A percentile compares a stretch with the other conserved stretches of the same genome.
These are phyloP conservation scores for Neurospora sp. DNA, from an alignment of 495 filamentous ascomycete species.

Conservation along the genomic window DNA sequence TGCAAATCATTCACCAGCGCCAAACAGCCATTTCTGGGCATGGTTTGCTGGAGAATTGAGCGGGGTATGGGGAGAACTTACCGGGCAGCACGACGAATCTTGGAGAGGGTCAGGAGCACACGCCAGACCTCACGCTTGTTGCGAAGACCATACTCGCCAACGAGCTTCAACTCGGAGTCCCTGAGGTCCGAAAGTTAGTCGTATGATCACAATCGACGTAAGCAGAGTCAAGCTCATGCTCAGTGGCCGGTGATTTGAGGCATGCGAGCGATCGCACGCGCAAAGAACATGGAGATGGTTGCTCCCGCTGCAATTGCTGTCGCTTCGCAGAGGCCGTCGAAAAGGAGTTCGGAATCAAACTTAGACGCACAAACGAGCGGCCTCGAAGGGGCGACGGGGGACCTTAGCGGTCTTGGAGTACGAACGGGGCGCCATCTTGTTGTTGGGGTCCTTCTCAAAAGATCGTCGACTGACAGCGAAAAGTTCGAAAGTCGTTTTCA, in stretches of 20 bases:
- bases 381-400: constrained; percentile 83
- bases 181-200: constrained; percentile 49
- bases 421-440: constrained; percentile 44
- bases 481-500: constrained; percentile 21
- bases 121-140: constrained; percentile 99
- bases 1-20: neutral
- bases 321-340: constrained; percentile 33
- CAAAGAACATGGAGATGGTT: neutral
- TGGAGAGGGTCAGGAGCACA: constrained; percentile 97
- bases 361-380: constrained; percentile 79
- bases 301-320: constrained; percentile 31
- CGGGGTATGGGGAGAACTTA: constrained; percentile 37
- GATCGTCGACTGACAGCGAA: constrained; percentile 20
- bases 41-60: neutral
- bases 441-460: constrained; percentile 28
- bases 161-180: constrained; percentile 97
- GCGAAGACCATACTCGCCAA: constrained; percentile 96
- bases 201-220: constrained; percentile 69
- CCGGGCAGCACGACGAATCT: constrained; percentile 99
- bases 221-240: constrained; percentile 94
- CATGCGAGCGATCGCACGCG: constrained; percentile 10
- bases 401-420: constrained; percentile 99
- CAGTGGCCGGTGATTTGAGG: constrained; percentile 73
- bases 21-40: neutral
- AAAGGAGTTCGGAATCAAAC: constrained; percentile 16